These are phyloP conservation scores for Ophiostoma sp. DNA, from an alignment of 2,329 filamentous ascomycete species.

Conservation along the genomic window DNA sequence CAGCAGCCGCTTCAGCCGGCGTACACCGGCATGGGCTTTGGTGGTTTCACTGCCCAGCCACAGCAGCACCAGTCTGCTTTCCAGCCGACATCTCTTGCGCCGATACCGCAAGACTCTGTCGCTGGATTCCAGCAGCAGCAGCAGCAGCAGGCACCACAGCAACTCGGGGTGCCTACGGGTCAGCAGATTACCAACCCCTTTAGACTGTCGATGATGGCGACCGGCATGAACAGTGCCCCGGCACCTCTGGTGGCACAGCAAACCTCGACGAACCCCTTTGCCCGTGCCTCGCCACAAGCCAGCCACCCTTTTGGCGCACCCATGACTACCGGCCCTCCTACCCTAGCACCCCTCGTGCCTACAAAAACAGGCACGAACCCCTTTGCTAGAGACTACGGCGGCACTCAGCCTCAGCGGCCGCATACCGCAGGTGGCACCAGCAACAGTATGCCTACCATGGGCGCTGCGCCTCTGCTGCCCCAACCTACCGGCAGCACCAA, in stretches of 20 bases:
- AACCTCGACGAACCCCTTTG: conserved; percentile 82
- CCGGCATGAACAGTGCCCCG: conserved; percentile 31
- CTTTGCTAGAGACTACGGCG: conserved; percentile 48
- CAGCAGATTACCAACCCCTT: conserved; percentile 83
- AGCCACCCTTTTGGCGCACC: conserved; percentile 25
- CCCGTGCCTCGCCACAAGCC: conserved; percentile 54
- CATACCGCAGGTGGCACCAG: conserved; percentile 57
- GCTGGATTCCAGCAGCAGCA: conserved; percentile 47
- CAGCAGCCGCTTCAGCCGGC: conserved; percentile 38
- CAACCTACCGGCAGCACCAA: conserved; percentile 88
- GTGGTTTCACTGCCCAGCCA: conserved; percentile 66
- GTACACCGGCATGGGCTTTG: conserved; percentile 71
- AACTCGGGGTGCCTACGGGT: conserved; percentile 41
- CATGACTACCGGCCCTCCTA: conserved; percentile 34
- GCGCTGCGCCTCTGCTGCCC: conserved; percentile 50
- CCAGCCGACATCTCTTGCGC: conserved; percentile 46
- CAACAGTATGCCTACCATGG: conserved; percentile 50
- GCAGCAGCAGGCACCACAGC: conserved; percentile 25
- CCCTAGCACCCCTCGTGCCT: conserved; percentile 42
- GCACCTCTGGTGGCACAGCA: conserved; percentile 38
- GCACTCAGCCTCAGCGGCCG: conserved; percentile 31
- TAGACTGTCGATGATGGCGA: conserved; percentile 77
- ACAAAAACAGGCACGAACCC: conserved; percentile 55
- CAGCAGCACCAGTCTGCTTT: conserved; percentile 42
- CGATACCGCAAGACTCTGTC: conserved; percentile 54